Evolutionary conservation across 352 stramenopile species (phyloP).

Genomic region (Phytophthora sansomeana): DNA sequence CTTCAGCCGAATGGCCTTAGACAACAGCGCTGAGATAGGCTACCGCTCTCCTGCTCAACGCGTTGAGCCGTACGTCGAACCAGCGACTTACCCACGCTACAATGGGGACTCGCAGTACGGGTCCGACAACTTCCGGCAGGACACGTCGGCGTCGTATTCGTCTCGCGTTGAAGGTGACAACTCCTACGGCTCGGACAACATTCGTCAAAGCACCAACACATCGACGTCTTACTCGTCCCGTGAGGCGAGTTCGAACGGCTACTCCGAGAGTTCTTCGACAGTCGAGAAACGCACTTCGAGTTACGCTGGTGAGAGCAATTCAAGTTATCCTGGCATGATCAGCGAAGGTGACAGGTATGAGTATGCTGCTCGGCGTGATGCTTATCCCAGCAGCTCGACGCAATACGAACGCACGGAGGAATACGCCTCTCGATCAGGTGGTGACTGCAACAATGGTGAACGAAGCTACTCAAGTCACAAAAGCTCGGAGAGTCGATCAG

Average conservation of each 20-base stretch:
- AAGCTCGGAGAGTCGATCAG: background rate
- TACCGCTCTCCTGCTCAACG: background rate
- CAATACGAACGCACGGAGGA: slow-evolving; percentile 4
- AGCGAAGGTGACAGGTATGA: slow-evolving; percentile 4
- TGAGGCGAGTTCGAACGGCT: background rate
- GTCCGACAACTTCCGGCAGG: background rate
- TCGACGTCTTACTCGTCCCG: slow-evolving; percentile 12
- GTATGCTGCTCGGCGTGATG: slow-evolving; percentile 1
- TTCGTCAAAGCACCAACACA: background rate
- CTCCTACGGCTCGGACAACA: background rate
- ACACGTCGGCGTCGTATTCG: slow-evolving; percentile 2
- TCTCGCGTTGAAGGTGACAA: slow-evolving; percentile 1
- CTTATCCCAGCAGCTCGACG: slow-evolving; percentile 7
- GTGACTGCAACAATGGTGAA: background rate
- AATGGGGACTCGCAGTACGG: background rate
- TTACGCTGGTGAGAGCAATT: slow-evolving; percentile 3
- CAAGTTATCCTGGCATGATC: slow-evolving; percentile 3
- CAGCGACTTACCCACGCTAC: background rate
- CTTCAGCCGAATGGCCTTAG: background rate
- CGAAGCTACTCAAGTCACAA: slow-evolving; percentile 6
- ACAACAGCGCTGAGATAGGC: background rate
- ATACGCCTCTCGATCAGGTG: slow-evolving; percentile 2
- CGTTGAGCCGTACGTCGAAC: background rate
- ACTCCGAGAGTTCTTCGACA: slow-evolving; percentile 3
- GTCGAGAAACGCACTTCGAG: slow-evolving; percentile 1